Evolutionary conservation across 2,329 filamentous ascomycete genomes (phyloP), one percentile per base, ranked within the genome.

Genomic region (Trichoderma aggressivum): DNA sequence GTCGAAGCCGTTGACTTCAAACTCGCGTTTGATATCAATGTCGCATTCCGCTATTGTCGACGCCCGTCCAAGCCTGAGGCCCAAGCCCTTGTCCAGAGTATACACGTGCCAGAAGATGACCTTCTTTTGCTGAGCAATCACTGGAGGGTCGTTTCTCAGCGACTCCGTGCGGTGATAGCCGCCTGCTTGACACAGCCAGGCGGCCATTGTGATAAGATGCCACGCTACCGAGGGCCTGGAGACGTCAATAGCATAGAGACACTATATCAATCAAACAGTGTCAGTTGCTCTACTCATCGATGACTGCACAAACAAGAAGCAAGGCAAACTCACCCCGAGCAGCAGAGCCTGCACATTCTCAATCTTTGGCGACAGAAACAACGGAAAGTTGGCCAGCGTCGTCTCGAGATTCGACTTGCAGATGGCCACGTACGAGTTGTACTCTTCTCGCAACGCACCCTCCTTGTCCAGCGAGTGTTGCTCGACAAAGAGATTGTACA

Each of bases 151-250:
- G 47, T 79, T 74, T 14, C 78, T 78, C 36, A 80, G 76, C 3
- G 75, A 77, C 50, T 79, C 80, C 14, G 77, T 75, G 63, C 87
- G 84, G 76, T 91, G 89, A 72, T 88, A 90, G 3, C 89, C 89
- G 5, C 90, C 84, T 0, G 86, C 87, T 74, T 90, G 88, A 73
- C 88, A 90, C 66, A 92, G 82, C 65, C 87, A 84, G 14, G 86
- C 86, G 0, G 89, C 89, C 21, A 85, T 84, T 7, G 86, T 87
- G 28, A 85, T 86, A 21, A 91, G 80, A n/a, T 88, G 86, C 86
- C 89, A 90, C n/a, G 87, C 88, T 4, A 91, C 83, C 0, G 88
- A 88, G 1, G 89, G 88, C 50, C 88, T 87, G 4, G 88, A 89
- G 16, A 86, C 83, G 72, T 91, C 89, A 61, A 91, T 85, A 14